Evolutionary conservation across 2,329 filamentous ascomycete species (phyloP).

Genomic region (Fusarium sp.): DNA sequence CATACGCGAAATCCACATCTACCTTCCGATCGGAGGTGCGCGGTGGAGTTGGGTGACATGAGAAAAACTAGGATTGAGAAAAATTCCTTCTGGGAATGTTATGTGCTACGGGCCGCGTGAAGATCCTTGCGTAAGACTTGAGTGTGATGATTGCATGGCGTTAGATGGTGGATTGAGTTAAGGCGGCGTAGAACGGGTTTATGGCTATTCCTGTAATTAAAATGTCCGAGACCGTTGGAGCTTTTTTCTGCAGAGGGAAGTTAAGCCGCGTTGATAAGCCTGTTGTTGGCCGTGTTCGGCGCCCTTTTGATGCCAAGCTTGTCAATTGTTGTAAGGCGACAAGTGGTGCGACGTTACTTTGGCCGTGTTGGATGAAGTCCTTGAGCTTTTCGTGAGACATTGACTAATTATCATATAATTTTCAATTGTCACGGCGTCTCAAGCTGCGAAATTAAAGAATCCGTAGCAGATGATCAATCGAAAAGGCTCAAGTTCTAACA

Average conservation of each 20-base stretch:
- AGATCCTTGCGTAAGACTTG: conserved; percentile 11
- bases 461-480: not conserved
- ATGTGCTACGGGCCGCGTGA: conserved; percentile 1
- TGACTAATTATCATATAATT: not conserved
- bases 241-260: not conserved
- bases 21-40: conserved; percentile 17
- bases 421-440: too few relatives aligned
- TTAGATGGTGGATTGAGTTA: not conserved
- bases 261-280: not conserved
- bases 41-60: conserved; percentile 33
- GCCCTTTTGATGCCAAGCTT: not conserved
- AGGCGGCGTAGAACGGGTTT: not conserved
- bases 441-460: too few relatives aligned
- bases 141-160: not conserved
- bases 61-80: conserved; percentile 19
- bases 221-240: not conserved
- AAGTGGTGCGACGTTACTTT: not conserved
- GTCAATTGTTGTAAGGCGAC: not conserved
- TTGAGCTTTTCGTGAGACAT: not conserved
- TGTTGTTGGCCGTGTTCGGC: not conserved
- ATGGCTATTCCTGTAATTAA: not conserved
- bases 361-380: too few relatives aligned
- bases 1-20: conserved; percentile 25
- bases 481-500: not conserved
- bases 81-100: conserved; percentile 23